Evolutionary conservation across 345 rosid genomes (phyloP).

Genomic region (Isatis tinctoria): DNA sequence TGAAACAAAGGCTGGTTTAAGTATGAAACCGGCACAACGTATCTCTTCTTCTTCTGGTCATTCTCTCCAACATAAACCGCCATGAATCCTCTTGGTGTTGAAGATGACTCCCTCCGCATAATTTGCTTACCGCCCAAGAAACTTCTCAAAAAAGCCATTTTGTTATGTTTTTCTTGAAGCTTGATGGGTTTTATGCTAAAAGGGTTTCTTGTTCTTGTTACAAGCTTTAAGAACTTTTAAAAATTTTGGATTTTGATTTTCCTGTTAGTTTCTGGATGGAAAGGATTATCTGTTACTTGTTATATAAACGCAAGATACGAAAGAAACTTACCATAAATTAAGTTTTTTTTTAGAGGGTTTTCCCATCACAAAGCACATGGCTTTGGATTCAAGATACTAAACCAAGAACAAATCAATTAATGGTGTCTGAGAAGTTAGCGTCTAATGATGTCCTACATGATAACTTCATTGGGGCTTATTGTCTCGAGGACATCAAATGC

Average conservation of each 20-base stretch:
- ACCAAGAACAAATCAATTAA: conserved; percentile 30
- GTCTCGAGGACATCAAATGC: conserved; percentile 29
- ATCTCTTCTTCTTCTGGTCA: conserved; percentile 33
- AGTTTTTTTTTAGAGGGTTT: not conserved
- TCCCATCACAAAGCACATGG: conserved; percentile 21
- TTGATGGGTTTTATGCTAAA: not conserved
- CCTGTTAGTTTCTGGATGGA: conserved; percentile 3
- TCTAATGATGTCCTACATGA: conserved; percentile 30
- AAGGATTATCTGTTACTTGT: not conserved
- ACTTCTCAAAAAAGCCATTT: conserved; percentile 8
- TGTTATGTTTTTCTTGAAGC: not conserved
- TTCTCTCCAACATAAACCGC: conserved; percentile 39
- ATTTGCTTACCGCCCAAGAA: conserved; percentile 20
- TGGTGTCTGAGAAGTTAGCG: conserved; percentile 32
- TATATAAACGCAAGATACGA: conserved; percentile 11
- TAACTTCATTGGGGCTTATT: conserved; percentile 20
- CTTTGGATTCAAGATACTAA: conserved; percentile 29
- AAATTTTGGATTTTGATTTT: not conserved
- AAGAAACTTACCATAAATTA: not conserved
- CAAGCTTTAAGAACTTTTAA: not conserved
- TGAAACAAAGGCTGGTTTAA: conserved; percentile 39
- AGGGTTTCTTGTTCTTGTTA: not conserved
- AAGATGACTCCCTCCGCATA: not conserved
- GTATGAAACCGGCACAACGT: conserved; percentile 32
- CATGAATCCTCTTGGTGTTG: conserved; percentile 37